Conservation (phyloP, 2,329 filamentous ascomycete genomes). For the Talaromyces verruculosus region DNA sequence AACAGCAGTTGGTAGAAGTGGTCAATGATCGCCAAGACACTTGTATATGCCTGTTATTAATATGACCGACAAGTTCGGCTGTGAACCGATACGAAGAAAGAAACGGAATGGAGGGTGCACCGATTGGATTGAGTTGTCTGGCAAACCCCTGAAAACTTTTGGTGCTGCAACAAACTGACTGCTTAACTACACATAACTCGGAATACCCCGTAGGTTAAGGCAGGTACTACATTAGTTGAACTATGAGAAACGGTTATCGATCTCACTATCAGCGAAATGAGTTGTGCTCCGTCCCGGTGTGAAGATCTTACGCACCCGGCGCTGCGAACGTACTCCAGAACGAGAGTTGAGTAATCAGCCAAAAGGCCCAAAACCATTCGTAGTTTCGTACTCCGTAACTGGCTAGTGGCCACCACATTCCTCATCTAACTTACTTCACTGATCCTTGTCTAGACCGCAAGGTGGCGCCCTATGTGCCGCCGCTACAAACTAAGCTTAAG, state of each 20-base stretch:
- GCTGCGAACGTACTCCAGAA: too few relatives aligned
- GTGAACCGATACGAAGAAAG: background rate
- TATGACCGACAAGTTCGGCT: background rate
- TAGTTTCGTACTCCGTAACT: too few relatives aligned
- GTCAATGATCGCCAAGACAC: background rate
- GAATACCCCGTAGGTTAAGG: background rate
- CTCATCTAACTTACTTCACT: background rate
- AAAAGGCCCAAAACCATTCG: too few relatives aligned
- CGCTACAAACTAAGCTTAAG: background rate
- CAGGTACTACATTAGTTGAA: background rate
- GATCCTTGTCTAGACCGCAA: background rate
- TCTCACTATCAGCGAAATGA: background rate
- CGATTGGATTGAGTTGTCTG: background rate
- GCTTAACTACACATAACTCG: background rate
- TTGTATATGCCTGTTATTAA: background rate
- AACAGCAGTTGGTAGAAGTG: background rate
- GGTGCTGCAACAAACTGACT: background rate
- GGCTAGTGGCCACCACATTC: background rate
- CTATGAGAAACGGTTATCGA: background rate
- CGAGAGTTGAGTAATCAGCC: too few relatives aligned
- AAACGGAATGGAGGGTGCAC: background rate
- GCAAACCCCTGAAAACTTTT: background rate
- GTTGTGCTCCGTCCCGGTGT: background rate
- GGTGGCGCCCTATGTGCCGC: background rate
- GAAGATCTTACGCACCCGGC: too few relatives aligned